Evolutionary conservation across 208 protist genomes (phyloP), one percentile per base, ranked within the genome.

Genomic region (Leishmania tarentolae): DNA sequence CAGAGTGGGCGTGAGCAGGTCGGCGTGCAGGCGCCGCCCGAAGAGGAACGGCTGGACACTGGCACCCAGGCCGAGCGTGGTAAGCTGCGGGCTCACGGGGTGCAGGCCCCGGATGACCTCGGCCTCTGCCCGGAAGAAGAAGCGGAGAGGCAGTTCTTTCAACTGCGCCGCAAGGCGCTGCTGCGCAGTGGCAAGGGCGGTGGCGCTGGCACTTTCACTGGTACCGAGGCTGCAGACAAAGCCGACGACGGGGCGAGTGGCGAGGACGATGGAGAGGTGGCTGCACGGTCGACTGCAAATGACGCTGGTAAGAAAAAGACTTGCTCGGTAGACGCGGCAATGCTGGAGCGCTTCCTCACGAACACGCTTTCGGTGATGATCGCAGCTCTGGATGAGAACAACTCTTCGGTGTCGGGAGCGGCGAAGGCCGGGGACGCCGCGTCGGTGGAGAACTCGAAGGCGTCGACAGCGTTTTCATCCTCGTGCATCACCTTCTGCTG

Each of bases 71-170:
- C 86, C 50, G 92, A 96, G 84, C 89, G 92, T 13, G 85, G 90
- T 9, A 81, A 87, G 79, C 71, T 81, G 46, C 82, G 87, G 15
- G 80, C 81, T 56, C 83, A 83, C 35, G 75, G 59, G 3, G 74
- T 81, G 9, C 91, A 96, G 80, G 89, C 84, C 19, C 94, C 92
- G 0, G 88, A 90, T 44, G 94, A 97, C 78, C 80, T 97, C 40
- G 92, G 92, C 7, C 85, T 97, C n/a, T 96, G 87, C 78, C 91
- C 94, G 0, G 89, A 97, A 79, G 83, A 91, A 78, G 85, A 83
- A 42, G 87, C 83, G 50, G 88, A 92, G 57, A 81, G 83, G 57
- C 77, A 88, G 50, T 78, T 79, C 42, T 87, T 88, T 47, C 63
- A 77, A n/a, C 75, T 82, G 57, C 78, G 82, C 21, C 82, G 82